Evolutionary conservation across 352 stramenopile genomes (phyloP).

Genomic region (Blastocystis sp.): DNA sequence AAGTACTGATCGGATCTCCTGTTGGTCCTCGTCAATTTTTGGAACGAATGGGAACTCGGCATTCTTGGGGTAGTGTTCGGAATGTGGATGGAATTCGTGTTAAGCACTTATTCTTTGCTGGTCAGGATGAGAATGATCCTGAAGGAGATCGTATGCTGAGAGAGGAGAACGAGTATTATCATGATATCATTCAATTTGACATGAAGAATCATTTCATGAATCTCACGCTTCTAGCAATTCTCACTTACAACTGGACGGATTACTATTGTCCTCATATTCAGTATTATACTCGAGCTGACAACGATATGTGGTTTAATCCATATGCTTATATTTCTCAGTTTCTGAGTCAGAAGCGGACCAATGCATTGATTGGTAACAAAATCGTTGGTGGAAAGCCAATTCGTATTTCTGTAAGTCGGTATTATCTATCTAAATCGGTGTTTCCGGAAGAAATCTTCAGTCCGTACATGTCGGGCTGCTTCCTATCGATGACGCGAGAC

Average conservation of each 20-base stretch:
- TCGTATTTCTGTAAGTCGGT: conserved; percentile 18
- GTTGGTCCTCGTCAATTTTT: conserved; percentile 51
- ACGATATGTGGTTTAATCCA: conserved; percentile 63
- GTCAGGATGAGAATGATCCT: conserved; percentile 57
- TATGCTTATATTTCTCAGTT: not conserved
- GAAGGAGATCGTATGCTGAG: conserved; percentile 36
- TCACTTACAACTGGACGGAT: conserved; percentile 63
- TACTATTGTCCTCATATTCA: conserved; percentile 46
- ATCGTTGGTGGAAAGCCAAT: conserved; percentile 30
- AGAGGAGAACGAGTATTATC: conserved; percentile 47
- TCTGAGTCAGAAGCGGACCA: not conserved
- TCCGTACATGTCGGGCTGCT: conserved; percentile 52
- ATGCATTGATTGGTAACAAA: conserved; percentile 46
- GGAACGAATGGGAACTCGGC: conserved; percentile 46
- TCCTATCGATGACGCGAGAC: conserved; percentile 41
- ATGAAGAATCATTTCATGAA: conserved; percentile 66
- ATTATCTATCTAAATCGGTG: conserved; percentile 50
- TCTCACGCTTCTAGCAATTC: conserved; percentile 37
- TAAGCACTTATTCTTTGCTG: conserved; percentile 34
- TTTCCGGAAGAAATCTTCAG: conserved; percentile 28
- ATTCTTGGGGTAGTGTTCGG: conserved; percentile 48
- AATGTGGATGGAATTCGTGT: conserved; percentile 41
- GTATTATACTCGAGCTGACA: conserved; percentile 43
- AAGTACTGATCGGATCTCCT: conserved; percentile 25
- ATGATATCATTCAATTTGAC: conserved; percentile 63